These are phyloP conservation scores for Trichocomaceae sp. DNA, from an alignment of 2,329 filamentous ascomycete species.

Conservation along the genomic window DNA sequence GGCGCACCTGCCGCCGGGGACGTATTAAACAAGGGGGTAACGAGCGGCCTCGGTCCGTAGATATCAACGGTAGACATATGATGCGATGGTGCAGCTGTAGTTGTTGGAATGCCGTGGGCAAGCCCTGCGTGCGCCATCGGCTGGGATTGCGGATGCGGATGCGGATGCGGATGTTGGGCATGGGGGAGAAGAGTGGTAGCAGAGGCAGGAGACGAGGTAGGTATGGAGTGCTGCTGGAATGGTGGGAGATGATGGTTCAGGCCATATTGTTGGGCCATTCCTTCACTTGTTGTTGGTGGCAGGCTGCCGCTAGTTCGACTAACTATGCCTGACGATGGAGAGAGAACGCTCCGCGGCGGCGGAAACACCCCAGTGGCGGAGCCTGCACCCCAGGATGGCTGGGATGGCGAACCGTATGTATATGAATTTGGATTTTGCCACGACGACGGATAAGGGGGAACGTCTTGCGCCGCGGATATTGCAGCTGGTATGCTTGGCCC, in stretches of 20 bases:
- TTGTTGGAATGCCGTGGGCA: conserved; percentile 34
- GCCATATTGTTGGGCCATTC: conserved; percentile 63
- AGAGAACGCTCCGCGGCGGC: conserved; percentile 48
- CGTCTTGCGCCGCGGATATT: conserved; percentile 24
- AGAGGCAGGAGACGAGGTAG: conserved; percentile 47
- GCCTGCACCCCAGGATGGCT: conserved; percentile 40
- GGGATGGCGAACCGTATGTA: conserved; percentile 42
- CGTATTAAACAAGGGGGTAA: conserved; percentile 39
- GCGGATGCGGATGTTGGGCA: conserved; percentile 17
- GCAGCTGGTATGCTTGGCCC: conserved; percentile 49
- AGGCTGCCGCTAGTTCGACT: conserved; percentile 51
- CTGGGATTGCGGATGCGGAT: conserved; percentile 33
- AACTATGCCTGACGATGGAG: conserved; percentile 49
- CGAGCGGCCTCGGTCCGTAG: conserved; percentile 46
- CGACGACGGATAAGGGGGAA: conserved; percentile 45
- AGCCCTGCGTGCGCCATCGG: conserved; percentile 42
- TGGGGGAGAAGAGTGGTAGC: conserved; percentile 20
- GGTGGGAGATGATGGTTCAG: conserved; percentile 52
- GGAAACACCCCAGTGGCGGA: conserved; percentile 34
- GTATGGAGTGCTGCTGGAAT: conserved; percentile 51
- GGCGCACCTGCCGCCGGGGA: conserved; percentile 45
- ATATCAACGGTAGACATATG: conserved; percentile 55
- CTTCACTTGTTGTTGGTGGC: conserved; percentile 53
- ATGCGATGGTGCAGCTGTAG: conserved; percentile 38
- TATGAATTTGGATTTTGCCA: conserved; percentile 59